Evolutionary conservation across 176 grass and related monocot species (phyloP).

Genomic region (Otatea glauca): DNA sequence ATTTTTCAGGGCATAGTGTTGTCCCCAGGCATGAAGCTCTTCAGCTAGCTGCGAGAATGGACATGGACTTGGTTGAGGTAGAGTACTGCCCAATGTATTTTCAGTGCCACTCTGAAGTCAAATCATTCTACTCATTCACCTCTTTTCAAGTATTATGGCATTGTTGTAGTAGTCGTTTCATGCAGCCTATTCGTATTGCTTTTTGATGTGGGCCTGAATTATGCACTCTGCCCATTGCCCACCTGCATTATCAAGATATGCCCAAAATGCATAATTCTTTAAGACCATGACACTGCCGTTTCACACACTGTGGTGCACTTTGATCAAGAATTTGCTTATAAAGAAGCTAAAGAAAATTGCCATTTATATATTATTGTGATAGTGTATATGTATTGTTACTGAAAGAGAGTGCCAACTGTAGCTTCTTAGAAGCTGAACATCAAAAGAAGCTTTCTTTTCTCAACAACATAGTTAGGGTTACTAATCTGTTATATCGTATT

Average conservation of each 20-base stretch:
- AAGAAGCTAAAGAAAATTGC: background rate
- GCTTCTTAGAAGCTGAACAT: background rate
- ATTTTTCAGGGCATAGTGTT: conserved; percentile 38
- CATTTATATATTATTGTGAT: background rate
- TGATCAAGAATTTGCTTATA: background rate
- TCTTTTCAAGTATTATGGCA: background rate
- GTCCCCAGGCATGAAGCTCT: conserved; percentile 56
- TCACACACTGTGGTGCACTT: background rate
- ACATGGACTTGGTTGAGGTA: conserved; percentile 60
- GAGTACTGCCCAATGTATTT: background rate
- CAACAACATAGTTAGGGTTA: background rate
- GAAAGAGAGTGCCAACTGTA: background rate
- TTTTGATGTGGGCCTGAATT: background rate
- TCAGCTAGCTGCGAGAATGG: conserved; percentile 37
- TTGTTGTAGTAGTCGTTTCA: background rate
- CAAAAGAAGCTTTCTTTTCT: background rate
- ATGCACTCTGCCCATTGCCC: background rate
- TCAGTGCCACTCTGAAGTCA: background rate
- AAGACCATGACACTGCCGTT: background rate
- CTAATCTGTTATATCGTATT: background rate
- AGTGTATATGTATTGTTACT: background rate
- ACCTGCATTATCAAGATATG: background rate
- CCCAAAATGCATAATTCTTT: background rate
- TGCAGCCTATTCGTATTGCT: background rate
- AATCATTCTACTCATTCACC: background rate